These are phyloP conservation scores for Hibiscus mutabilis DNA, from an alignment of 345 rosid genomes.

Conservation along the genomic window DNA sequence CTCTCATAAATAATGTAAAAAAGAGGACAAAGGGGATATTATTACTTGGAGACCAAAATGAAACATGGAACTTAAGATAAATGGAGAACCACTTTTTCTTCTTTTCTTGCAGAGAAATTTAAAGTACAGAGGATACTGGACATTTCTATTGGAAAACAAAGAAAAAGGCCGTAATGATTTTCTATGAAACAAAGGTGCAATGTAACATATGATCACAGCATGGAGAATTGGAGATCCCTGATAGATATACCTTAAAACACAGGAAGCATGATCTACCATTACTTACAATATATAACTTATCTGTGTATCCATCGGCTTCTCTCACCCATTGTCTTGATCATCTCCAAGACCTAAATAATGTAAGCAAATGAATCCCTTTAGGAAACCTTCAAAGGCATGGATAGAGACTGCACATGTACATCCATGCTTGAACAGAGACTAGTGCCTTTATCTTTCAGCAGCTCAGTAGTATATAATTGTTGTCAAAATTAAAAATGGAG, in stretches of 20 bases:
- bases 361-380: not conserved
- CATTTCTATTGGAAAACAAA: slow-evolving; percentile 29
- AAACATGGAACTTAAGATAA: not conserved
- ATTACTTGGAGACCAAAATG: not conserved
- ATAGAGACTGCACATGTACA: too few relatives aligned
- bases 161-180: slow-evolving; percentile 26
- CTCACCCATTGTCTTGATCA: slow-evolving; percentile 16
- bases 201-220: slow-evolving; percentile 31
- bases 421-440: not conserved
- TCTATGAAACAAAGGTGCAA: slow-evolving; percentile 41
- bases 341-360: slow-evolving; percentile 12
- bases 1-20: not conserved
- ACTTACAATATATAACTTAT: slow-evolving; percentile 27
- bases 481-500: not conserved
- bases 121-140: slow-evolving; percentile 6
- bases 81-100: not conserved
- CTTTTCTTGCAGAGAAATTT: not conserved
- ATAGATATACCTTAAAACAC: slow-evolving; percentile 21
- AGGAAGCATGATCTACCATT: slow-evolving; percentile 31
- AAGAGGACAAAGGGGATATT: not conserved
- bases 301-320: slow-evolving; percentile 23
- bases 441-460: not conserved
- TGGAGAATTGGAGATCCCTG: slow-evolving; percentile 27
- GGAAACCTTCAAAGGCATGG: not conserved
- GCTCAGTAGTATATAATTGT: not conserved